Evolutionary conservation across 2,329 filamentous ascomycete genomes (phyloP), one percentile per base, ranked within the genome.

Genomic region (Chaetomium olivaceum): DNA sequence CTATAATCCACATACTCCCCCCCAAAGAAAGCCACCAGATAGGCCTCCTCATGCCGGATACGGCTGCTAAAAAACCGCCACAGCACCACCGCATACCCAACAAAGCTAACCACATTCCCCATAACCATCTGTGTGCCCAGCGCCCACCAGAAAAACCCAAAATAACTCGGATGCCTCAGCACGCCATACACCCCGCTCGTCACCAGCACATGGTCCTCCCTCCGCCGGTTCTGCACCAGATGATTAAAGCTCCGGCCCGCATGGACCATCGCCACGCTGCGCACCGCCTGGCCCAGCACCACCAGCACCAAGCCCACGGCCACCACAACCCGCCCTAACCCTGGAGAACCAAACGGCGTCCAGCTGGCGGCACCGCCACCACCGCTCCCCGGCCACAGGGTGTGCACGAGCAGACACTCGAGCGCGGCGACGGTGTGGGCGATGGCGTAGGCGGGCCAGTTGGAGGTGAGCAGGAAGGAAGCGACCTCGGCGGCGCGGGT

Each of bases 81-180:
- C 71, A 99, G 77, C 19, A 96, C 90, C 8, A 84, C 76, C 0
- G 86, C 79, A 80, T 96, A 98, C 1, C 79, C 90, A 7, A 89
- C 71, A 64, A 96, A 87, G 76, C 92, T 96, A 2, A 96, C 70
- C 9, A 85, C 79, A 78, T 99, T 99, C 21, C 94, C 94, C 69
- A 97, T 82, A 62, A 96, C 87, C 52, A 98, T 75, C 81, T 99
- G 95, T 14, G 93, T 97, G 5, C 95, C 95, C n/a, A 98, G 74
- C 0, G 91, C 92, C 94, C 94, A 99, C 88, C 93, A 98, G 78
- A 97, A 99, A 81, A 97, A 99, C 3, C 94, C 95, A 80, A 98
- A 97, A 79, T 99, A 99, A 66, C 90, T 91, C 14, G 95, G 95
- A 77, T 99, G 95, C 27, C 95, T 83, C 61, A 96, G 80, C 54